Percentiles rank a stretch among this genome's conserved stretches.
These are phyloP conservation scores for Coniophora puteana DNA, from an alignment of 1,284 basidiomycete species.

Conservation along the genomic window DNA sequence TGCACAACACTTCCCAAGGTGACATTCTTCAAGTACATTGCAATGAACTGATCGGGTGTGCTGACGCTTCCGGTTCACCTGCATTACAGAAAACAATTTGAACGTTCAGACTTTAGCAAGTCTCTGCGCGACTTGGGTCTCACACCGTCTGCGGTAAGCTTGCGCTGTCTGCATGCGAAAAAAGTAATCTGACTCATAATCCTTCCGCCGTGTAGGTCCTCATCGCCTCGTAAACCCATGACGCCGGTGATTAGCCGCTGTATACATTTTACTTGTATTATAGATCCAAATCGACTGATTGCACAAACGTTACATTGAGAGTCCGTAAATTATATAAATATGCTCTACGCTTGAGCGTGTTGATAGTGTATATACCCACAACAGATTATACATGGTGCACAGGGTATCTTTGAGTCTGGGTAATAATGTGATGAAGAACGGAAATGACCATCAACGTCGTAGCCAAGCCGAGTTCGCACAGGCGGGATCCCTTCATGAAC, in stretches of 20 bases:
- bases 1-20: constrained; percentile 83
- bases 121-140: constrained; percentile 70
- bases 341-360: too few relatives aligned
- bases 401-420: too few relatives aligned
- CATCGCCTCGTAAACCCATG: constrained; percentile 42
- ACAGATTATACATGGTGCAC: too few relatives aligned
- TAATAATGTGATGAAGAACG: too few relatives aligned
- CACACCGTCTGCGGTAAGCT: constrained; percentile 72
- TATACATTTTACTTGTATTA: not conserved
- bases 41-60: not conserved
- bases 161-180: not conserved
- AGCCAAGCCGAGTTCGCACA: too few relatives aligned
- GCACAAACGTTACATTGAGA: too few relatives aligned
- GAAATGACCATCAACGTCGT: too few relatives aligned
- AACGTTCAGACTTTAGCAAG: constrained; percentile 59
- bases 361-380: too few relatives aligned
- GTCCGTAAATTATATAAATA: not conserved
- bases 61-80: not conserved
- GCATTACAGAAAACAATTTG: constrained; percentile 61
- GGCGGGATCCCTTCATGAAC: too few relatives aligned
- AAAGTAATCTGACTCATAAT: constrained; percentile 1
- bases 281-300: not conserved
- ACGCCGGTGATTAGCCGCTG: not conserved
- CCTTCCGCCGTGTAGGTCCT: constrained; percentile 40
- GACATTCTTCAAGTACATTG: constrained; percentile 18